Percentiles rank a stretch among this genome's conserved stretches.
Evolutionary conservation across 495 filamentous ascomycete species (phyloP).

Genomic region (Neurospora sp.): DNA sequence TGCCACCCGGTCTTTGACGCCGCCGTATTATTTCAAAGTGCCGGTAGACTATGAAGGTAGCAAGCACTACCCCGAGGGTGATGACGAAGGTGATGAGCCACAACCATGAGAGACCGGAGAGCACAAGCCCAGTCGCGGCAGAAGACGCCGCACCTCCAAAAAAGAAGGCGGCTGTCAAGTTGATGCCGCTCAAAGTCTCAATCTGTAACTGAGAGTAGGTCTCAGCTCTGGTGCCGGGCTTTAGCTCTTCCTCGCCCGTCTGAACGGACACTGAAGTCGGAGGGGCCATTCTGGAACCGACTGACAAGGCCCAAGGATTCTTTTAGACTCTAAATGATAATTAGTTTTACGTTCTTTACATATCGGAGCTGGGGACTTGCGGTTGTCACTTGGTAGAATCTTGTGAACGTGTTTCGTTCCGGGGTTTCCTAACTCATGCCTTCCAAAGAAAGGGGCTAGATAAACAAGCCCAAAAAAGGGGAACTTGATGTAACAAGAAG

Average conservation of each 20-base stretch:
- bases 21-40: neutral
- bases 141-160: slow-evolving; percentile 1
- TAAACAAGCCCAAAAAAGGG: neutral
- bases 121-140: neutral
- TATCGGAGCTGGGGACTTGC: too few species aligned
- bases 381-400: neutral
- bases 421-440: neutral
- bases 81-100: slow-evolving; percentile 8
- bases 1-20: neutral
- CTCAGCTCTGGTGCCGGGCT: neutral
- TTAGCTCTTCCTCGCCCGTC: neutral
- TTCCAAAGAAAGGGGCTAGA: neutral
- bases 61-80: neutral
- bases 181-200: slow-evolving; percentile 3
- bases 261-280: neutral
- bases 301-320: neutral
- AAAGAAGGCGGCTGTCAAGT: slow-evolving; percentile 8
- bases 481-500: neutral
- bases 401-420: neutral
- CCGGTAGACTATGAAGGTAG: neutral
- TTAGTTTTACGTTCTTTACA: neutral
- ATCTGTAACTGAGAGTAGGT: neutral
- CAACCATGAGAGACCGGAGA: slow-evolving; percentile 10
- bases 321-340: neutral
- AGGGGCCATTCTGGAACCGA: neutral